These are phyloP conservation scores for Prunus mume DNA, from an alignment of 306 rosid genomes.

Conservation along the genomic window DNA sequence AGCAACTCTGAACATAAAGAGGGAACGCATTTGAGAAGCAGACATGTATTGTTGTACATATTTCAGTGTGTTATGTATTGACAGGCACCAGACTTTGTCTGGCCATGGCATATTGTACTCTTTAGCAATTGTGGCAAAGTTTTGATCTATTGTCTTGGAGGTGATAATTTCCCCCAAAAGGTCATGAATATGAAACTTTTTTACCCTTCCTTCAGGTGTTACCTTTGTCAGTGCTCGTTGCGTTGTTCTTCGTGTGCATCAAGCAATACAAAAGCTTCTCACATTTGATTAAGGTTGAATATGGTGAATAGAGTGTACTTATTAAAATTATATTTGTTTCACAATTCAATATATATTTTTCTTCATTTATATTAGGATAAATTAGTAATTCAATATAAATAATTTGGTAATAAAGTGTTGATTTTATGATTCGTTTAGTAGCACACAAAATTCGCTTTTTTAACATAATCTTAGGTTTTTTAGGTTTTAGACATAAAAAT, in stretches of 20 bases:
- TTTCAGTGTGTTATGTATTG: constrained; percentile 34
- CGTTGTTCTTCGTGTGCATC: constrained; percentile 21
- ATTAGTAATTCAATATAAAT: too few species aligned
- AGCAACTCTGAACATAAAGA: constrained; percentile 39
- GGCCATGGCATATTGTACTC: constrained; percentile 38
- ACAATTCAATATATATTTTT: too few species aligned
- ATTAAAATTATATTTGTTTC: too few species aligned
- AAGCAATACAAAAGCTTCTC: too few species aligned
- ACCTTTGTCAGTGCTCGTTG: background rate
- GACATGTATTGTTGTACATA: constrained; percentile 36
- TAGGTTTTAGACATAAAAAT: too few species aligned
- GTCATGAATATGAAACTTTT: constrained; percentile 36
- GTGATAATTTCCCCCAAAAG: constrained; percentile 49
- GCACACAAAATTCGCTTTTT: too few species aligned
- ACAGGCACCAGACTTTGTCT: constrained; percentile 48
- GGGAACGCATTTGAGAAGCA: constrained; percentile 51
- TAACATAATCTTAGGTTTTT: too few species aligned
- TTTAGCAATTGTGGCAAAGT: background rate
- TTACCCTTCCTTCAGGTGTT: constrained; percentile 6
- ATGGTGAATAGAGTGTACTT: too few species aligned
- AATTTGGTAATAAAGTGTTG: too few species aligned
- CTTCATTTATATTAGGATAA: too few species aligned
- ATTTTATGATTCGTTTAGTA: too few species aligned
- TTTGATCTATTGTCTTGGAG: constrained; percentile 44
- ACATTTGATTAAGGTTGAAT: too few species aligned